phyloP scores from a whole-genome alignment of 2,329 filamentous ascomycete genomes.

The Aspergillus amoenus region DNA sequence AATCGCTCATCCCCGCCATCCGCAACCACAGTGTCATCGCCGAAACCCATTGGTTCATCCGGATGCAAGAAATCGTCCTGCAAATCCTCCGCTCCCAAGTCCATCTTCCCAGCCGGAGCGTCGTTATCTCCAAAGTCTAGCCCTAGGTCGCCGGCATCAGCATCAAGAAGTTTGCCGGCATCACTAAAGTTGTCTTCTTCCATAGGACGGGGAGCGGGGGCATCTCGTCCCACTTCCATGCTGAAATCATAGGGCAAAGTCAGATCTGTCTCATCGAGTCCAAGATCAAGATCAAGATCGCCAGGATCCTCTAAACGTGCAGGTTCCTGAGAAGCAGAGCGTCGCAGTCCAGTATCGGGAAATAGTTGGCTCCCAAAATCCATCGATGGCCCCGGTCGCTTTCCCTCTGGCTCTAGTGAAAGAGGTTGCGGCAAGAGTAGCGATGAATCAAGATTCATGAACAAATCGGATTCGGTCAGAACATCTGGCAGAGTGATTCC shows the following conservation, averaged over 20 bases:
- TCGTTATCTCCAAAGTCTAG: conserved; percentile 50
- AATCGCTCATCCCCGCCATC: conserved; percentile 49
- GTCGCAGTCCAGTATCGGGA: conserved; percentile 59
- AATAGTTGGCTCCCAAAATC: conserved; percentile 77
- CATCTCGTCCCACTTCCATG: conserved; percentile 89
- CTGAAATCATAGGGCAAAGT: conserved; percentile 66
- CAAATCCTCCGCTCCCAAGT: conserved; percentile 32
- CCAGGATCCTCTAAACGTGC: conserved; percentile 57
- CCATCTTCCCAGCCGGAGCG: conserved; percentile 42
- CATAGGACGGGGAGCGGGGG: conserved; percentile 63
- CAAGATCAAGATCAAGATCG: conserved; percentile 67
- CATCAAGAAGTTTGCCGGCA: conserved; percentile 59
- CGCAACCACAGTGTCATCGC: conserved; percentile 56
- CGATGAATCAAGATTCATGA: conserved; percentile 79
- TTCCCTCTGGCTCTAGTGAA: conserved; percentile 36
- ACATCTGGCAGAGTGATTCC: conserved; percentile 86
- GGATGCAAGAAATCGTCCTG: conserved; percentile 56
- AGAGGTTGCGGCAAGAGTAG: conserved; percentile 77
- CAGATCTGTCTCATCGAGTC: conserved; percentile 54
- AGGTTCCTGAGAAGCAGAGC: conserved; percentile 50
- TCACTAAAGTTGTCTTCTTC: conserved; percentile 56
- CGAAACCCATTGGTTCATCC: conserved; percentile 55
- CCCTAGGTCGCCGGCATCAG: conserved; percentile 53
- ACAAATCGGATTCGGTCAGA: conserved; percentile 88
- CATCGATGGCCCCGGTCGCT: conserved; percentile 35